Evolutionary conservation across 192 early-diverging fungal species (phyloP).

Genomic region (Pilobolus umbonatus): DNA sequence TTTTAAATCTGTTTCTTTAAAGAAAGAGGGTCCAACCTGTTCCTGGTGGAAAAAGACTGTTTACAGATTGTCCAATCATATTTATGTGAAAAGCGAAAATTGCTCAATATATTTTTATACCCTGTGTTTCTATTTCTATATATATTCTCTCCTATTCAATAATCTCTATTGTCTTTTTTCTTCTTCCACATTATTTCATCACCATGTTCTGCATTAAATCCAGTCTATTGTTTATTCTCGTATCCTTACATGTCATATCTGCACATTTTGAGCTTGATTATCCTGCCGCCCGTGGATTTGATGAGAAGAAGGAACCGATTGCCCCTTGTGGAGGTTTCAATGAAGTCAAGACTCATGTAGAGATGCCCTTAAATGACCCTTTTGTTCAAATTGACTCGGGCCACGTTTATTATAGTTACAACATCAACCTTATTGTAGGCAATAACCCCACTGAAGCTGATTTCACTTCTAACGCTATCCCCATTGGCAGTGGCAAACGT

Average conservation of each 20-base stretch:
- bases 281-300: constrained; percentile 42
- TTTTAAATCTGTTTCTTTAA: too few species aligned
- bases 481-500: constrained; percentile 13
- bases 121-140: neutral
- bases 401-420: constrained; percentile 36
- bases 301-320: constrained; percentile 36
- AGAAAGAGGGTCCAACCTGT: too few species aligned
- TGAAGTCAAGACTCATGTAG: constrained; percentile 25
- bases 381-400: constrained; percentile 40
- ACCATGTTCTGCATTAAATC: neutral
- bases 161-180: neutral
- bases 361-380: constrained; percentile 42
- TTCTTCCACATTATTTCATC: neutral
- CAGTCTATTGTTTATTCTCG: neutral
- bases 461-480: constrained; percentile 26
- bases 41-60: too few species aligned
- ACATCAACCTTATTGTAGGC: constrained; percentile 35
- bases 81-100: neutral
- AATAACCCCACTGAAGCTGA: constrained; percentile 38
- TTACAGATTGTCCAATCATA: constrained; percentile 6
- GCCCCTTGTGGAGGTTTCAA: constrained; percentile 50
- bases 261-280: constrained; percentile 48
- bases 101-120: constrained; percentile 3
- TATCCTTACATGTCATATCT: constrained; percentile 24
- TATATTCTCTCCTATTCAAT: neutral